Percentiles rank a stretch among this genome's conserved stretches.
Evolutionary conservation across 495 filamentous ascomycete genomes (phyloP).

Genomic region (Hypoxylon lienhwacheense): DNA sequence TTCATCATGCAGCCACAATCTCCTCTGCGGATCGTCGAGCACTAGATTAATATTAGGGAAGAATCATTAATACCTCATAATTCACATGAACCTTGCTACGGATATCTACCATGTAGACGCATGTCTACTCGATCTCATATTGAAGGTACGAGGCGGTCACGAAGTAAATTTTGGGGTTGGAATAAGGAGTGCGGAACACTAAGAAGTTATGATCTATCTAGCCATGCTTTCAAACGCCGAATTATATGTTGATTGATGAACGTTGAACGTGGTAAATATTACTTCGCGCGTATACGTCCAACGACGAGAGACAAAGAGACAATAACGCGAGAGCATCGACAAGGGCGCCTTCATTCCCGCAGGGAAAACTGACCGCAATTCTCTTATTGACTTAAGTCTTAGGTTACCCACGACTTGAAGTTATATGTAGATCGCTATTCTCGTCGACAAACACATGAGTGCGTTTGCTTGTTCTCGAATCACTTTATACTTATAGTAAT

Average conservation of each 20-base stretch:
- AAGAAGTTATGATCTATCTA: too few species aligned
- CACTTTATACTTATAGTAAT: background rate
- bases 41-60: background rate
- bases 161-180: too few species aligned
- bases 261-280: too few species aligned
- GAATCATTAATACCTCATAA: background rate
- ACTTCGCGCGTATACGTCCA: too few species aligned
- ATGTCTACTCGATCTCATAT: conserved; percentile 2
- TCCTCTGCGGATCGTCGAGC: conserved; percentile 5
- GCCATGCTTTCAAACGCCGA: too few species aligned
- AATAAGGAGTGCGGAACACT: too few species aligned
- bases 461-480: conserved; percentile 15
- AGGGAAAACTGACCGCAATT: background rate
- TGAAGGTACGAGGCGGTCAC: background rate
- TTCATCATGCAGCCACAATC: conserved; percentile 9
- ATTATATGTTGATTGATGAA: too few species aligned
- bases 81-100: conserved; percentile 3
- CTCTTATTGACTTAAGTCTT: background rate
- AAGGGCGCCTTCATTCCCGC: background rate
- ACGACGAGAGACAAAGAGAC: too few species aligned
- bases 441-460: conserved; percentile 11
- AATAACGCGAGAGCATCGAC: too few species aligned
- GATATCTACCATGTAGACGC: too few species aligned
- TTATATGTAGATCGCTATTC: conserved; percentile 17
- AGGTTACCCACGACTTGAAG: too few species aligned